phyloP scores from a whole-genome alignment of 139 green algal species.

The Pleodorina starrii region DNA sequence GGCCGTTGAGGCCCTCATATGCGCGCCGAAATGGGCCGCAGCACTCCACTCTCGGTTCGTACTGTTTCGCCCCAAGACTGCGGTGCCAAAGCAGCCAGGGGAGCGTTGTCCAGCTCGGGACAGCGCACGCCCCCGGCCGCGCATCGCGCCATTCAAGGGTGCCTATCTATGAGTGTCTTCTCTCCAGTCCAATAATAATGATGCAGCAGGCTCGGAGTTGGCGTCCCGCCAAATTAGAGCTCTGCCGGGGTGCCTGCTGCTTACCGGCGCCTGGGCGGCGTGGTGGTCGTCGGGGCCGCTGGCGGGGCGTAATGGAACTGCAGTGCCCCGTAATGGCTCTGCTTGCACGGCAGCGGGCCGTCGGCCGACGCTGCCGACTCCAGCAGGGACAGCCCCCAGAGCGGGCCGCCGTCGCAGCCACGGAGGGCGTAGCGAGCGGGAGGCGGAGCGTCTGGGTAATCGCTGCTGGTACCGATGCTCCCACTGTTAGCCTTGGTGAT shows the following conservation, averaged over 20 bases:
- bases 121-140: too few species aligned
- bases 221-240: neutral
- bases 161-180: too few species aligned
- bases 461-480: neutral
- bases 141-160: too few species aligned
- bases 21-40: too few species aligned
- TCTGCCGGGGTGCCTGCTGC: neutral
- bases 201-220: neutral
- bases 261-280: neutral
- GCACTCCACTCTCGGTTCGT: too few species aligned
- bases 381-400: neutral
- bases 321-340: neutral
- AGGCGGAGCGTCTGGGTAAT: neutral
- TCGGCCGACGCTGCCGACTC: neutral
- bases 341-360: neutral
- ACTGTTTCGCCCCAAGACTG: too few species aligned
- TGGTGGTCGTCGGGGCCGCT: neutral
- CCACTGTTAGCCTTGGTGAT: neutral
- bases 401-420: neutral
- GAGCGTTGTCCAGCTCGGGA: too few species aligned
- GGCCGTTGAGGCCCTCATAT: too few species aligned
- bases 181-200: too few species aligned
- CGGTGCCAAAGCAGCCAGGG: too few species aligned
- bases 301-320: neutral
- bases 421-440: neutral